Evolutionary conservation across 345 rosid species (phyloP).

Genomic region (Hypericum perforatum): DNA sequence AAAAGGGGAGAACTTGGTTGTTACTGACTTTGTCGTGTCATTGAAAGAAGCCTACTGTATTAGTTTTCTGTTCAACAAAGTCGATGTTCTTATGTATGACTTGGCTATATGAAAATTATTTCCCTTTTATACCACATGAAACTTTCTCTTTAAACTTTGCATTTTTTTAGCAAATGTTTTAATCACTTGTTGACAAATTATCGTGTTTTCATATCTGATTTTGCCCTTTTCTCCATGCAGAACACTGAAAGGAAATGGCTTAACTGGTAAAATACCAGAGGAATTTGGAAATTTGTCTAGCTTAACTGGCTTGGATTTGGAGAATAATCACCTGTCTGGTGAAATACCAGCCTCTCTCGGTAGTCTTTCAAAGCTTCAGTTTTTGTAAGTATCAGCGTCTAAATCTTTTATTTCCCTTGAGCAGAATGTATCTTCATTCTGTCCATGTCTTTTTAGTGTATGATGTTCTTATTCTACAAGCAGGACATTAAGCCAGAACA

Average conservation of each 20-base stretch:
- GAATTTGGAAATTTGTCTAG: slow-evolving; percentile 77
- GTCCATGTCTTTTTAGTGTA: neutral
- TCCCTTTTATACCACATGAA: no score
- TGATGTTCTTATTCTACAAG: slow-evolving; percentile 11
- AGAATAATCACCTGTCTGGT: slow-evolving; percentile 67
- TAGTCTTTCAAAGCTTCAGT: slow-evolving; percentile 74
- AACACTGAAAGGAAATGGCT: slow-evolving; percentile 83
- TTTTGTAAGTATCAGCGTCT: slow-evolving; percentile 55
- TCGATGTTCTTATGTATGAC: no score
- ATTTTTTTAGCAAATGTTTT: no score
- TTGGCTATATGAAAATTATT: no score
- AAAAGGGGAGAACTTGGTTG: no score
- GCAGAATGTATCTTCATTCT: slow-evolving; percentile 5
- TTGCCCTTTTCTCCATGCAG: slow-evolving; percentile 28
- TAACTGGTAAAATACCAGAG: slow-evolving; percentile 69
- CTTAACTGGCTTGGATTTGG: slow-evolving; percentile 83
- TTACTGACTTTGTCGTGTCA: no score
- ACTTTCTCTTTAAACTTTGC: no score
- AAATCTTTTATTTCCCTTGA: slow-evolving; percentile 7
- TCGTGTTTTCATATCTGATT: no score
- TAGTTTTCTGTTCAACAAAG: no score
- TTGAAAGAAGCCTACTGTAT: no score
- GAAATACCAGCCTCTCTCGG: slow-evolving; percentile 77
- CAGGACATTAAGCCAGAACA: slow-evolving; percentile 87
- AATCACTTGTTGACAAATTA: no score